Base-by-base conservation (phyloP, 176 grass and related monocot genomes). In the Avena eriantha region DNA sequence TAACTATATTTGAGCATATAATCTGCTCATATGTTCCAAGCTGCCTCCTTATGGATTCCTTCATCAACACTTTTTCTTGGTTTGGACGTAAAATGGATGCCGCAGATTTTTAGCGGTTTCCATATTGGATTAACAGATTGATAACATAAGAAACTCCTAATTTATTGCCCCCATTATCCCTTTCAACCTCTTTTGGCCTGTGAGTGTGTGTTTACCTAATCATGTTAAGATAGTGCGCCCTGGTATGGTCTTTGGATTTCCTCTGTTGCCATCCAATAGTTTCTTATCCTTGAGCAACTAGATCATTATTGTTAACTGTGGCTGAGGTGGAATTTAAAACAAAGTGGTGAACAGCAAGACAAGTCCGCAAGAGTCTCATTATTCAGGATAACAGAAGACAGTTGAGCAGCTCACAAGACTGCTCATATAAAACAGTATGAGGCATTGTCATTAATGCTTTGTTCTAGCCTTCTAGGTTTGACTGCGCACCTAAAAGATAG, bases 11-110 rank as follows among this genome's bases (percentile, higher is more conserved):
- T 72, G 69, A 29, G 47, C 24, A 87, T 77, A 65, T 77, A 65
- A 85, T 43, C 64, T 85, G 49, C 41, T 85, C 51, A 71, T 34
- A 87, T 50, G 34, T 57, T 31, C 69, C 48, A 82, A 45, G 51
- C 55, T 50, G 39, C 64, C 24, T 79, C 7, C 43, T 71, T 60
- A 36, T 47, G 64, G 16, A 77, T 47, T 77, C 80, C 13, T 64
- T 75, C 63, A 43, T 76, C 73, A 54, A 34, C 48, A 76, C 0
- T 54, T 76, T 76, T 76, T 54, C 73, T 76, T 76, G 48, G 48
- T 76, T 76, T 76, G 26, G 73, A 54, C 12, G 26, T 76, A 76
- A 53, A 70, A 54, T 76, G 73, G 48, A 76, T 54, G 73, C 16
- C 26, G 64, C 50, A 53, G 14, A 88, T 41, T 47, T 47, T 47